These are phyloP conservation scores for Bullera alba DNA, from an alignment of 768 basidiomycete species.

Conservation along the genomic window DNA sequence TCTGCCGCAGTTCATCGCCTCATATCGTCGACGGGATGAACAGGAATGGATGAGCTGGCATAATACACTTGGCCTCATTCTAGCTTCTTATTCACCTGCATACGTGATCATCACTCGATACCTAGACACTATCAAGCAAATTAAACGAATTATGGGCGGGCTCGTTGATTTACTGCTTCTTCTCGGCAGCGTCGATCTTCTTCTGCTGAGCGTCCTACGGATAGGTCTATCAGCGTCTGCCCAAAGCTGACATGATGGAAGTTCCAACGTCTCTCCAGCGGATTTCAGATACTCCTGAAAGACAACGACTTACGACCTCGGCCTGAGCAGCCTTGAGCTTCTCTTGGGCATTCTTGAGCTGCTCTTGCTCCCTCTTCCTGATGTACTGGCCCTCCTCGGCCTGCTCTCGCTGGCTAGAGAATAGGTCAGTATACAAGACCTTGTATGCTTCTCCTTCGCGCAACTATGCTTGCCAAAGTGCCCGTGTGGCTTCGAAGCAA, in stretches of 20 bases:
- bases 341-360: conserved; percentile 29
- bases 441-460: background rate
- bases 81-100: no score
- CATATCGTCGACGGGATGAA: no score
- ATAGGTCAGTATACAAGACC: background rate
- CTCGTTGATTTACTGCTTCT: no score
- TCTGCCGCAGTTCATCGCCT: no score
- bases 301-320: conserved; percentile 26
- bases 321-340: conserved; percentile 30
- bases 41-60: no score
- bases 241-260: background rate
- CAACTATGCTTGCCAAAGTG: background rate
- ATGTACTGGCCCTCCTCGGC: conserved; percentile 41
- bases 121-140: no score
- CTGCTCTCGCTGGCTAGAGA: conserved; percentile 37
- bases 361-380: conserved; percentile 30
- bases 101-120: no score
- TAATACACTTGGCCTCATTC: no score
- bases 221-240: background rate
- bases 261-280: background rate
- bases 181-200: conserved; percentile 21
- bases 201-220: conserved; percentile 27
- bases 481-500: background rate
- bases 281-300: background rate
- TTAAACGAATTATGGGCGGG: no score